A percentile compares a stretch with the other conserved stretches of the same genome.
phyloP scores from a whole-genome alignment of 1,284 basidiomycete genomes.

The Irpex rosettiformis region DNA sequence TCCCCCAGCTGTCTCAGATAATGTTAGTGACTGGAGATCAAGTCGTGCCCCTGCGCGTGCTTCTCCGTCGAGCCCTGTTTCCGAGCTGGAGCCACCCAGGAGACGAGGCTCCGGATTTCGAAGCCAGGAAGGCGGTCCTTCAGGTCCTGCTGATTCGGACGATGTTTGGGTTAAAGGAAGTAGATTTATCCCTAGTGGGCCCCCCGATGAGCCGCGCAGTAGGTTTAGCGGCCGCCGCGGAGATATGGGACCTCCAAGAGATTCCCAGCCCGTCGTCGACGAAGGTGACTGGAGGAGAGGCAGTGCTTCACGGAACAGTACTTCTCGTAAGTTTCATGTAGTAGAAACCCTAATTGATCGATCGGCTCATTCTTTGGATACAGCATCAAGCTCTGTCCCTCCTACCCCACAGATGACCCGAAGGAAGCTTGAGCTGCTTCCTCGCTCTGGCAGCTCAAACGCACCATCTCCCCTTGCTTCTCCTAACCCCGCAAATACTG shows the following conservation, averaged over 20 bases:
- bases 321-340: conserved; percentile 52
- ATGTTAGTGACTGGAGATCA: conserved; percentile 68
- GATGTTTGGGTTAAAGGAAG: conserved; percentile 71
- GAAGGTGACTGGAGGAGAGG: conserved; percentile 64
- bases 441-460: conserved; percentile 65
- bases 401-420: conserved; percentile 77
- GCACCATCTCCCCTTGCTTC: conserved; percentile 71
- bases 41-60: conserved; percentile 43
- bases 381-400: conserved; percentile 70
- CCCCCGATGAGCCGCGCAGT: conserved; percentile 34
- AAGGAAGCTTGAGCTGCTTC: conserved; percentile 79
- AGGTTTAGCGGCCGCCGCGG: conserved; percentile 51
- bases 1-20: conserved; percentile 50
- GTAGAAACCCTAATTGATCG: background rate
- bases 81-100: conserved; percentile 49
- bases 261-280: conserved; percentile 28
- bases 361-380: background rate
- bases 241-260: conserved; percentile 51
- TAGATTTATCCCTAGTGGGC: conserved; percentile 60
- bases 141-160: conserved; percentile 69
- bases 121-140: conserved; percentile 33
- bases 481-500: conserved; percentile 57
- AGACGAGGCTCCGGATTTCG: conserved; percentile 55
- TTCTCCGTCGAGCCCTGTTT: conserved; percentile 22
- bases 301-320: conserved; percentile 42